phyloP scores from a whole-genome alignment of 2,329 filamentous ascomycete species.

The Scytalidium sp. region DNA sequence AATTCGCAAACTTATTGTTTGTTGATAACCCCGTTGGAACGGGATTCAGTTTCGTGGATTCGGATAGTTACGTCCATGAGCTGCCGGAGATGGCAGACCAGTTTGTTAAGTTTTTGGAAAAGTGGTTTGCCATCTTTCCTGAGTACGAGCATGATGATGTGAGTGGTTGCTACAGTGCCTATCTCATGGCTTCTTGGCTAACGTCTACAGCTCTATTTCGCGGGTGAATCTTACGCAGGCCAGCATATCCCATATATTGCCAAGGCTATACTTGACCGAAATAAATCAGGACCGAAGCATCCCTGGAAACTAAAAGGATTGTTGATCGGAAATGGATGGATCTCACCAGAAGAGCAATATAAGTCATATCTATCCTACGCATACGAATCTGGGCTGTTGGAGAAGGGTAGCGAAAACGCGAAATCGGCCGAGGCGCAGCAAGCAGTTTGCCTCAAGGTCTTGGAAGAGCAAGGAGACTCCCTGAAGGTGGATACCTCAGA shows the following conservation, averaged over 20 bases:
- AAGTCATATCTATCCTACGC: conserved; percentile 79
- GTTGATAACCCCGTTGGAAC: conserved; percentile 97
- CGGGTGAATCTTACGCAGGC: conserved; percentile 94
- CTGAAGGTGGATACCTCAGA: conserved; percentile 60
- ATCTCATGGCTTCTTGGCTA: conserved; percentile 12
- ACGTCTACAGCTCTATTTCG: conserved; percentile 73
- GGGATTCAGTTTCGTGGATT: conserved; percentile 93
- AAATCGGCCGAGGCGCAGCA: conserved; percentile 67
- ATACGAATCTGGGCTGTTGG: conserved; percentile 71
- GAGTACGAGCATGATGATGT: conserved; percentile 92
- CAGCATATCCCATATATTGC: conserved; percentile 98
- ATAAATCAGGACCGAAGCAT: conserved; percentile 55
- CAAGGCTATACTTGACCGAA: conserved; percentile 84
- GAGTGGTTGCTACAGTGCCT: conserved; percentile 36
- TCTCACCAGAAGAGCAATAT: conserved; percentile 87
- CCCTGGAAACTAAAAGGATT: conserved; percentile 81
- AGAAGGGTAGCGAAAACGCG: conserved; percentile 61
- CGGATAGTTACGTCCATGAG: conserved; percentile 81
- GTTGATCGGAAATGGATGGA: conserved; percentile 97
- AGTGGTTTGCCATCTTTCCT: conserved; percentile 87
- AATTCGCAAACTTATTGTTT: conserved; percentile 95
- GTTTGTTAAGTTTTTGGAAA: conserved; percentile 84
- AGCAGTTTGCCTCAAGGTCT: conserved; percentile 60
- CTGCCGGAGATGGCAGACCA: conserved; percentile 86
- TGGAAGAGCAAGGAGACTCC: conserved; percentile 56